These are phyloP conservation scores for Dioscorea alata DNA, from an alignment of 106 monocot genomes.

Conservation along the genomic window DNA sequence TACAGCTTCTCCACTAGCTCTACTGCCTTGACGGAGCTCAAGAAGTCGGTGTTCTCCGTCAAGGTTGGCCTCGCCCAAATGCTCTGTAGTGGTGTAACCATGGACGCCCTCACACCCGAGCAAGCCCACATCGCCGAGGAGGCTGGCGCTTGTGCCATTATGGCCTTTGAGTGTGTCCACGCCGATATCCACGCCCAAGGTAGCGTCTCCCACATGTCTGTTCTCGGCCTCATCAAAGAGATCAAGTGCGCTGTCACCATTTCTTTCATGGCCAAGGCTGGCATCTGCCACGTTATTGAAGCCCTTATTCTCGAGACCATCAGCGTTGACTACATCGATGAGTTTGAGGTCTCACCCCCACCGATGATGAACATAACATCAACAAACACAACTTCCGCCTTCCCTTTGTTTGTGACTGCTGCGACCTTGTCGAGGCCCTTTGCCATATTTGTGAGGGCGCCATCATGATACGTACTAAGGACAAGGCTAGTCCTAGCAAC, in stretches of 20 bases:
- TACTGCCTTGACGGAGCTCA: slow-evolving; percentile 17
- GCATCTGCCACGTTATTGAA: background rate
- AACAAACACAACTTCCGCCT: too few species aligned
- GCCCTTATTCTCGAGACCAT: background rate
- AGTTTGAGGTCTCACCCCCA: background rate
- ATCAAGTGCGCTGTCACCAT: background rate
- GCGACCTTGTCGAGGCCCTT: background rate
- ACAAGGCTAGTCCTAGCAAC: too few species aligned
- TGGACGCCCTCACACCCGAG: slow-evolving; percentile 31
- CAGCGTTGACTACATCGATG: background rate
- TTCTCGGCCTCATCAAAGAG: background rate
- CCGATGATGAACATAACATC: too few species aligned
- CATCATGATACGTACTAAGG: too few species aligned
- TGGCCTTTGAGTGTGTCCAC: background rate
- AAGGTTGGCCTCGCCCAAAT: slow-evolving; percentile 54
- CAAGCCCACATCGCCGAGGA: slow-evolving; percentile 48
- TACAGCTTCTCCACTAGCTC: slow-evolving; percentile 10
- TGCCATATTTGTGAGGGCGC: background rate
- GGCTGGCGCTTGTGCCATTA: slow-evolving; percentile 7
- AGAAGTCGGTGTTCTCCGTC: slow-evolving; percentile 45
- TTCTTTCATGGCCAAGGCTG: background rate
- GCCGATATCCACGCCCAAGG: background rate
- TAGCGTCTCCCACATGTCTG: background rate
- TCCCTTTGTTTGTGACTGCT: too few species aligned
- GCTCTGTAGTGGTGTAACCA: slow-evolving; percentile 28